phyloP scores from a whole-genome alignment of 202 grass and related monocot genomes.

The Zoysia matrella region DNA sequence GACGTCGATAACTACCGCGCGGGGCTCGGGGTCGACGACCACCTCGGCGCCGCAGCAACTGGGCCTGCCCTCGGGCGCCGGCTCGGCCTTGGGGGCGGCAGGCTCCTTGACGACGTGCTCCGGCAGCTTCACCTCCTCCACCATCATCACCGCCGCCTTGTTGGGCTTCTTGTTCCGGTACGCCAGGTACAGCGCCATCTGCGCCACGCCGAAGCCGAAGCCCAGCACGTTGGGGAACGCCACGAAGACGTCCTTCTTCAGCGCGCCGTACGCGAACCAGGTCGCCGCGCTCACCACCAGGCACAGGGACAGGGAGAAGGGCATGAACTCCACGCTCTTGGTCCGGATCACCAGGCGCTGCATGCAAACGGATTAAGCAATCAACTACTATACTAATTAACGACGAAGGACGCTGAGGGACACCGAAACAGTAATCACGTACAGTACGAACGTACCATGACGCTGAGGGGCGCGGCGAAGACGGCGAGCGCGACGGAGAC shows the following conservation, averaged over 20 bases:
- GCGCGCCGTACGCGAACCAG: constrained; percentile 87
- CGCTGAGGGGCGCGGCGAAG: constrained; percentile 87
- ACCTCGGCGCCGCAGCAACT: constrained; percentile 62
- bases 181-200: constrained; percentile 77
- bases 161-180: constrained; percentile 51
- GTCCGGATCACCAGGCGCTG: constrained; percentile 90
- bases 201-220: constrained; percentile 75
- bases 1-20: not conserved
- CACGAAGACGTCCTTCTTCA: constrained; percentile 79
- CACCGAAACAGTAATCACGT: too few relatives aligned
- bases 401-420: not conserved
- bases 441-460: constrained; percentile 57
- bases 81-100: not conserved
- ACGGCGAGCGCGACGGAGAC: constrained; percentile 72
- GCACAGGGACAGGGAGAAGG: constrained; percentile 84
- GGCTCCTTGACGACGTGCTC: constrained; percentile 43
- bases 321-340: constrained; percentile 99
- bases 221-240: constrained; percentile 76
- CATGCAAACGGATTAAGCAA: not conserved
- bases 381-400: too few relatives aligned
- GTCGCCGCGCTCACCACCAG: constrained; percentile 74
- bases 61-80: constrained; percentile 28
- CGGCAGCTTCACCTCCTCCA: constrained; percentile 58
- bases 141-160: not conserved
- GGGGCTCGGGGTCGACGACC: constrained; percentile 37